These are phyloP conservation scores for Phragmites australis DNA, from an alignment of 176 grass and related monocot species.

Conservation along the genomic window DNA sequence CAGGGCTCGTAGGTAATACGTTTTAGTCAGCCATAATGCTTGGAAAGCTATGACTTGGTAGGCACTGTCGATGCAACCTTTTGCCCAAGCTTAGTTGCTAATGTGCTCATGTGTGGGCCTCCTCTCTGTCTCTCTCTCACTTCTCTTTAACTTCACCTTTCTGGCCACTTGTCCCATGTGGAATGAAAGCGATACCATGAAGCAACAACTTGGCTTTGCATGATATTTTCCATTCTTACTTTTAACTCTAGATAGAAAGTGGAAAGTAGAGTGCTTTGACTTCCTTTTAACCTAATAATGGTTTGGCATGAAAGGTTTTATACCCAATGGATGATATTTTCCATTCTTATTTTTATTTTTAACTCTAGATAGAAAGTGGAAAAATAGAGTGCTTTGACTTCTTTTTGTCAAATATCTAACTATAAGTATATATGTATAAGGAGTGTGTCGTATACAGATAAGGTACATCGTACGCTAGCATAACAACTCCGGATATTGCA, in stretches of 20 bases:
- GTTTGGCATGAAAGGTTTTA: too few species aligned
- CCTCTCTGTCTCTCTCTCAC: background rate
- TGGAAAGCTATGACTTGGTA: slow-evolving; percentile 18
- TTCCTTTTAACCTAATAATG: too few species aligned
- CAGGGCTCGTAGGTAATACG: slow-evolving; percentile 19
- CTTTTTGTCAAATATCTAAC: too few species aligned
- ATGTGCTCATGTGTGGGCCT: background rate
- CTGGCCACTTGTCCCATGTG: slow-evolving; percentile 20
- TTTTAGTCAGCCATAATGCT: slow-evolving; percentile 33
- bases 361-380: background rate
- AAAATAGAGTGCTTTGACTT: too few species aligned
- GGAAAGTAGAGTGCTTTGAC: too few species aligned
- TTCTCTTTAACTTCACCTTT: slow-evolving; percentile 27
- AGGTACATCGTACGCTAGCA: too few species aligned
- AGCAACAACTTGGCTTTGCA: slow-evolving; percentile 16
- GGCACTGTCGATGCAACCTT: slow-evolving; percentile 21
- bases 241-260: background rate
- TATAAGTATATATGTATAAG: too few species aligned
- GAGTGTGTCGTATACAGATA: too few species aligned
- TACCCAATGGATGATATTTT: too few species aligned
- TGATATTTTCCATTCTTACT: background rate
- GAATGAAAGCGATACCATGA: background rate
- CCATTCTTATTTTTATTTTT: too few species aligned
- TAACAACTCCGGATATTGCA: too few species aligned
- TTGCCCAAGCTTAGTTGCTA: slow-evolving; percentile 13